These are phyloP conservation scores for Neofusicoccum sp. DNA, from an alignment of 2,329 filamentous ascomycete genomes.

Conservation along the genomic window DNA sequence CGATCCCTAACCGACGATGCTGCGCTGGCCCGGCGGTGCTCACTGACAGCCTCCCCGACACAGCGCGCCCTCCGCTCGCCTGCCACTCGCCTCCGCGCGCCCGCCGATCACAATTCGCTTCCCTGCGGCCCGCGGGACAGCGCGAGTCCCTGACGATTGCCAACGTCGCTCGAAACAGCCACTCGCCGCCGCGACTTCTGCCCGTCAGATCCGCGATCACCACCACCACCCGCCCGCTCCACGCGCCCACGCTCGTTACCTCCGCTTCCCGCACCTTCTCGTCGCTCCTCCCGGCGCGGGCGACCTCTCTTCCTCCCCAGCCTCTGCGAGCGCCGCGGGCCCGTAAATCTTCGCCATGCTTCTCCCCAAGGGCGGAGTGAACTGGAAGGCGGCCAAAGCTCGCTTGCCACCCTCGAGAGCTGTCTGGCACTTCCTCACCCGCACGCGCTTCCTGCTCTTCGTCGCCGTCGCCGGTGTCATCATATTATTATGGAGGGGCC, in stretches of 20 bases:
- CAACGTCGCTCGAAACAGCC: conserved; percentile 11
- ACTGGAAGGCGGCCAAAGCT: conserved; percentile 87
- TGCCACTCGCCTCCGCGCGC: neutral
- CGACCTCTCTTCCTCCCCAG: conserved; percentile 23
- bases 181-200: neutral
- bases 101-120: conserved; percentile 13
- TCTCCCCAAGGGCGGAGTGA: conserved; percentile 84
- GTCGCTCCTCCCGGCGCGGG: conserved; percentile 27
- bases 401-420: conserved; percentile 77
- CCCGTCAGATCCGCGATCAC: conserved; percentile 13
- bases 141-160: conserved; percentile 7
- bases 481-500: conserved; percentile 84
- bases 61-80: neutral
- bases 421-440: conserved; percentile 64
- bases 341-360: conserved; percentile 62
- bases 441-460: conserved; percentile 76
- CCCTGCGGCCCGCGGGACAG: neutral
- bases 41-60: conserved; percentile 2
- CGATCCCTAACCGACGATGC: conserved; percentile 7
- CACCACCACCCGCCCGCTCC: conserved; percentile 11
- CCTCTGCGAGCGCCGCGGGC: conserved; percentile 14
- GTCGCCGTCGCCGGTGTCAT: conserved; percentile 71
- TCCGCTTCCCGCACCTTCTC: conserved; percentile 6
- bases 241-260: conserved; percentile 21
- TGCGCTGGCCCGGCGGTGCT: conserved; percentile 17